Percentiles rank a stretch among this genome's conserved stretches.
These are phyloP conservation scores for Fraxinus platypoda DNA, from an alignment of 305 asterid genomes.

Conservation along the genomic window DNA sequence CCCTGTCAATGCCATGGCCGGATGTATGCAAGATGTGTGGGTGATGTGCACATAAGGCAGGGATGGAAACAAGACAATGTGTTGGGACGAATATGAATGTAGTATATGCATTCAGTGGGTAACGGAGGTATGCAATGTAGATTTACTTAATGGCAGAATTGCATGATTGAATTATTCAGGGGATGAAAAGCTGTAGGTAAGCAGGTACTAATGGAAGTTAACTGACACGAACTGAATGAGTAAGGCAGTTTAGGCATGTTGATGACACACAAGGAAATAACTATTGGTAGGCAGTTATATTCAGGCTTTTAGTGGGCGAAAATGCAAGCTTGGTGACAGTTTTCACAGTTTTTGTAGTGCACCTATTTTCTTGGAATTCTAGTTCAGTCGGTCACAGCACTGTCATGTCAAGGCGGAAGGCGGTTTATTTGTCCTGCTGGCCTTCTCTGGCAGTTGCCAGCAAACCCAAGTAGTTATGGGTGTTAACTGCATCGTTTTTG, in stretches of 20 bases:
- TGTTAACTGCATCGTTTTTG: not conserved
- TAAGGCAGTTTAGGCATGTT: not conserved
- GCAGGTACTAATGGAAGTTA: not conserved
- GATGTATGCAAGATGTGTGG: not conserved
- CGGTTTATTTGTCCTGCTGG: not conserved
- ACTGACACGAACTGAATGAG: not conserved
- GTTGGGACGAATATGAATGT: not conserved
- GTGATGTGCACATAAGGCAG: not conserved
- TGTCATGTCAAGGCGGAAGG: not conserved
- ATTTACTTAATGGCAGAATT: not conserved
- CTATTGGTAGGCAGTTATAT: not conserved
- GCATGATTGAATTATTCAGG: not conserved
- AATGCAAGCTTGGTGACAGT: not conserved
- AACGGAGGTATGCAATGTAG: not conserved
- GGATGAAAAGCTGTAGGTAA: not conserved
- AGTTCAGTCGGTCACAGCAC: not conserved
- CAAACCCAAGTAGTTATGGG: not conserved
- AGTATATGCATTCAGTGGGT: not conserved
- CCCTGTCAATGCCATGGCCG: not conserved
- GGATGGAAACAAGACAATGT: not conserved
- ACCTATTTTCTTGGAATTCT: not conserved
- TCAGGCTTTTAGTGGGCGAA: not conserved
- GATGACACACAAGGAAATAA: not conserved
- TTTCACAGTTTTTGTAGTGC: not conserved
- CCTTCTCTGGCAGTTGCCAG: not conserved